A percentile compares a stretch with the other conserved stretches of the same genome.
Evolutionary conservation across 2,329 filamentous ascomycete genomes (phyloP).

Genomic region (Rutstroemia sp.): DNA sequence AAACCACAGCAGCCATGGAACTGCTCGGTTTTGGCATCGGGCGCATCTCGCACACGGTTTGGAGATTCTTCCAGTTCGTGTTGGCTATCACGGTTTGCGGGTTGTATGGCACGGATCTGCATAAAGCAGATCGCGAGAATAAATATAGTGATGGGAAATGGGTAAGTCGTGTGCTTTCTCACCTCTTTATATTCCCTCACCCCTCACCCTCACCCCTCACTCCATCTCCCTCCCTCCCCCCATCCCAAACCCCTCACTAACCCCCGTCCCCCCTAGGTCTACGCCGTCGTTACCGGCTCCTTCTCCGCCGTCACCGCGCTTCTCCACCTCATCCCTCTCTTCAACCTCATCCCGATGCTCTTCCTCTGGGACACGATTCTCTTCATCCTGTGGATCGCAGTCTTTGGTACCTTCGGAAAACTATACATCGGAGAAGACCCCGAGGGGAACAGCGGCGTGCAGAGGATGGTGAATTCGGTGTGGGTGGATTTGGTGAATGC

Average conservation of each 20-base stretch:
- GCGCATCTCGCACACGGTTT: conserved; percentile 38
- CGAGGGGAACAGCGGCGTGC: conserved; percentile 54
- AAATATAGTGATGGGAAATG: conserved; percentile 58
- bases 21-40: neutral
- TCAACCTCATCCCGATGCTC: conserved; percentile 44
- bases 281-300: conserved; percentile 62
- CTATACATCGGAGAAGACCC: conserved; percentile 67
- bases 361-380: conserved; percentile 66
- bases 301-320: conserved; percentile 58
- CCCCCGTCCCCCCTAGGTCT: conserved; percentile 41
- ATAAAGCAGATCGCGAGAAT: conserved; percentile 41
- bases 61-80: conserved; percentile 72
- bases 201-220: neutral
- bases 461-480: conserved; percentile 78
- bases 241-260: neutral
- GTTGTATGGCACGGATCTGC: conserved; percentile 67
- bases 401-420: conserved; percentile 78
- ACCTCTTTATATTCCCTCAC: neutral
- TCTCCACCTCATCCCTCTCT: conserved; percentile 58
- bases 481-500: conserved; percentile 75
- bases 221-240: neutral
- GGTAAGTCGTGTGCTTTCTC: conserved; percentile 40
- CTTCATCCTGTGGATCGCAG: conserved; percentile 70
- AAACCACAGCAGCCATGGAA: neutral
- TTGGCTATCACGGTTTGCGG: conserved; percentile 71